phyloP scores from a whole-genome alignment of 176 grass and related monocot species.

The maize (Zea mays) region Zm-B73-REFERENCE-NAM-5.0 NC_050097.1:84111001-84111500 shows the following conservation, averaged over 20 bases:
- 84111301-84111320: not conserved
- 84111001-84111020: conserved; percentile 12
- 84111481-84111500: not conserved
- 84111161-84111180: not conserved
- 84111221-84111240: not conserved
- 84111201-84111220: not conserved
- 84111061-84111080: not conserved
- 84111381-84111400: not conserved
- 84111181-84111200: not conserved
- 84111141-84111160: not conserved
- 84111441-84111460: not conserved
- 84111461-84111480: not conserved
- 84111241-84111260: not conserved
- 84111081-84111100: not conserved
- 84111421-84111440: not conserved
- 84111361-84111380: not conserved
- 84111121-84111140: conserved; percentile 15
- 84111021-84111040: not conserved
- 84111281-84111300: not conserved
- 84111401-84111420: not conserved
- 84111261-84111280: not conserved
- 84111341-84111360: not conserved
- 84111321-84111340: not conserved
- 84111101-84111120: conserved; percentile 3
- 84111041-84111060: conserved; percentile 2